A percentile compares a stretch with the other conserved stretches of the same genome.
Conservation (phyloP, 208 protist genomes). For the Acanthamoeba royreba region DNA sequence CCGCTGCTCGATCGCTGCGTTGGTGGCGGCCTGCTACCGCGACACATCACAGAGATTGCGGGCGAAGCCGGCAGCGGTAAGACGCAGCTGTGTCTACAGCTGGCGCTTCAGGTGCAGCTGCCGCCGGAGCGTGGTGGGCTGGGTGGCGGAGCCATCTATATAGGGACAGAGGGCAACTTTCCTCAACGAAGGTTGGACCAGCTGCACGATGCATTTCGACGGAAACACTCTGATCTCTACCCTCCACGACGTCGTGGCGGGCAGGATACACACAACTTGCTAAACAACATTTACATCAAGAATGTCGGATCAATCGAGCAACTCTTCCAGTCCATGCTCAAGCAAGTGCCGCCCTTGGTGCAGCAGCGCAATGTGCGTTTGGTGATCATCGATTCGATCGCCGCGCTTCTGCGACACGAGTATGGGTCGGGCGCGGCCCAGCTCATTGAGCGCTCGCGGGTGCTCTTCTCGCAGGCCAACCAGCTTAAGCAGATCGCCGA, state of each 20-base stretch:
- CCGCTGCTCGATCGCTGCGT: constrained; percentile 50
- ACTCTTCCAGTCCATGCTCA: constrained; percentile 26
- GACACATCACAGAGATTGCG: constrained; percentile 68
- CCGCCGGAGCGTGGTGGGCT: constrained; percentile 62
- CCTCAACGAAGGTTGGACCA: constrained; percentile 46
- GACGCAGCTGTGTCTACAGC: constrained; percentile 67
- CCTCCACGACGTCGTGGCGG: neutral
- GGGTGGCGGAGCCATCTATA: constrained; percentile 60
- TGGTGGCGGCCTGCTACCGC: constrained; percentile 61
- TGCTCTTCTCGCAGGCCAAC: constrained; percentile 47
- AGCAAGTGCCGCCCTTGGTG: constrained; percentile 41
- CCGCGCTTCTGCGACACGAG: constrained; percentile 55
- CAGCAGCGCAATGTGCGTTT: constrained; percentile 47
- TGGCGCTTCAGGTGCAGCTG: constrained; percentile 63
- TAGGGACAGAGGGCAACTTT: constrained; percentile 52
- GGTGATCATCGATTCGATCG: constrained; percentile 73
- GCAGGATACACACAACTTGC: neutral
- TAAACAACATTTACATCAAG: constrained; percentile 56
- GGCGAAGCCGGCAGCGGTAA: constrained; percentile 71
- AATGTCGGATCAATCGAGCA: constrained; percentile 9
- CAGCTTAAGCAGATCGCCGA: constrained; percentile 56
- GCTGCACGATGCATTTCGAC: neutral
- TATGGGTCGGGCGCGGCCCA: constrained; percentile 12
- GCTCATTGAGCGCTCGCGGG: constrained; percentile 15
- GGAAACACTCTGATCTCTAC: neutral